phyloP scores from a whole-genome alignment of 2,329 filamentous ascomycete genomes.

The Colletotrichum horii region DNA sequence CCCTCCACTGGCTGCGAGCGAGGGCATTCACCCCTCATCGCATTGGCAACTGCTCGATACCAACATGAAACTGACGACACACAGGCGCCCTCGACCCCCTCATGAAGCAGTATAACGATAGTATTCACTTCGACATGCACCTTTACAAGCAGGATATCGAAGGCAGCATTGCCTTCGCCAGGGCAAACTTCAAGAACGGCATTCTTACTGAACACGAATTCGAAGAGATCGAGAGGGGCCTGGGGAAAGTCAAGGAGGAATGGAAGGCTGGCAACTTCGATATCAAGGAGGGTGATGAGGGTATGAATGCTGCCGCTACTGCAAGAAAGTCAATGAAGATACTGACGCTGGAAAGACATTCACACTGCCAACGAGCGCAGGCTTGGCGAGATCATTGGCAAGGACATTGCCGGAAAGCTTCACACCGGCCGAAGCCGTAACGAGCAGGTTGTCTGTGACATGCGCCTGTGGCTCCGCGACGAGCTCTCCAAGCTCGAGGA shows the following conservation, averaged over 20 bases:
- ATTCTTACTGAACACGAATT: constrained; percentile 80
- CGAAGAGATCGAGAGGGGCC: constrained; percentile 72
- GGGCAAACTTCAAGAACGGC: constrained; percentile 76
- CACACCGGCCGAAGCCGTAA: constrained; percentile 74
- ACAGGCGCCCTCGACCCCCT: constrained; percentile 81
- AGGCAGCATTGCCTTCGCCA: constrained; percentile 81
- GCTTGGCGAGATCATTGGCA: constrained; percentile 72
- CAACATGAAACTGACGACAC: constrained; percentile 25
- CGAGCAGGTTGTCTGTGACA: constrained; percentile 76
- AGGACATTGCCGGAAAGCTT: constrained; percentile 72
- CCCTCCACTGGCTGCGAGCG: neutral
- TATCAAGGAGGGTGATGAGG: constrained; percentile 46
- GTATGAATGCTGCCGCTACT: neutral
- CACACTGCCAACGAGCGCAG: constrained; percentile 62
- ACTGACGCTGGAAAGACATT: constrained; percentile 31
- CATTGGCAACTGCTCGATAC: neutral
- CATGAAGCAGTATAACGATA: constrained; percentile 86
- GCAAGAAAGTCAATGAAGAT: constrained; percentile 39
- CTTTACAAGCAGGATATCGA: constrained; percentile 83
- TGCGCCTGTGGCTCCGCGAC: constrained; percentile 78
- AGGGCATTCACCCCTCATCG: neutral
- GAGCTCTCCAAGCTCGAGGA: constrained; percentile 73
- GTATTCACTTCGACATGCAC: constrained; percentile 77
- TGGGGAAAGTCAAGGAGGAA: constrained; percentile 61
- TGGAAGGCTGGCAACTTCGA: constrained; percentile 57